Conservation (phyloP, 2,329 filamentous ascomycete genomes). For the Ophiostoma triangulosporum region DNA sequence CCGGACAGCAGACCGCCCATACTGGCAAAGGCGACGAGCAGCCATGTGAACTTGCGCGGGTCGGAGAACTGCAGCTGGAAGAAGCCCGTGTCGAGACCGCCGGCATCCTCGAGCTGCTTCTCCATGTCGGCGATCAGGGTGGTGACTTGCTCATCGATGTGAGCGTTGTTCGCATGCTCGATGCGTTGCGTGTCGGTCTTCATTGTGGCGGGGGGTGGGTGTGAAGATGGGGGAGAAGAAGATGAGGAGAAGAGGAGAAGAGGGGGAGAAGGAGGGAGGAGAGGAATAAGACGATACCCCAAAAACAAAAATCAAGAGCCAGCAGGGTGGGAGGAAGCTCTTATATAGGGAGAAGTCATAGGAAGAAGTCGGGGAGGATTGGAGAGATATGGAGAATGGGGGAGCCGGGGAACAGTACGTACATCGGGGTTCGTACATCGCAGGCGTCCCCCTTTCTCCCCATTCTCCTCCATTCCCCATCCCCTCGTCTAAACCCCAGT, state of each 20-base stretch:
- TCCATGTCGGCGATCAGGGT: conserved; percentile 11
- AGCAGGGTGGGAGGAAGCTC: background rate
- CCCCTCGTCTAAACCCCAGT: too few relatives aligned
- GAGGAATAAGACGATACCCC: background rate
- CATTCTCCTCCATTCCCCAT: too few relatives aligned
- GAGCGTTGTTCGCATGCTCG: background rate
- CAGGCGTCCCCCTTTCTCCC: too few relatives aligned
- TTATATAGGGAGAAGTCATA: background rate
- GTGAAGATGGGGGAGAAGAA: background rate
- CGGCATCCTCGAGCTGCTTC: conserved; percentile 4
- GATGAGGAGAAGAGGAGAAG: background rate
- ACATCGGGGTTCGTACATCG: too few relatives aligned
- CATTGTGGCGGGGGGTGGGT: too few relatives aligned
- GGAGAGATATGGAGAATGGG: background rate
- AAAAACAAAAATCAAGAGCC: background rate
- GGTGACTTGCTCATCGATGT: conserved; percentile 5
- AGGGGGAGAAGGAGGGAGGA: background rate
- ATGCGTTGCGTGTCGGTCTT: conserved; percentile 1
- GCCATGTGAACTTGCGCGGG: conserved; percentile 45
- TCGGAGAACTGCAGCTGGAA: conserved; percentile 28
- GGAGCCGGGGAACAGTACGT: background rate
- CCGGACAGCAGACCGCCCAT: conserved; percentile 63
- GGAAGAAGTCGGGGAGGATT: background rate
- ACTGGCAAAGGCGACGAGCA: conserved; percentile 57
- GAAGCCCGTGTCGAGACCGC: conserved; percentile 13